Conservation (phyloP, 2,329 filamentous ascomycete species). For the Curvularia eragrostidis region DNA sequence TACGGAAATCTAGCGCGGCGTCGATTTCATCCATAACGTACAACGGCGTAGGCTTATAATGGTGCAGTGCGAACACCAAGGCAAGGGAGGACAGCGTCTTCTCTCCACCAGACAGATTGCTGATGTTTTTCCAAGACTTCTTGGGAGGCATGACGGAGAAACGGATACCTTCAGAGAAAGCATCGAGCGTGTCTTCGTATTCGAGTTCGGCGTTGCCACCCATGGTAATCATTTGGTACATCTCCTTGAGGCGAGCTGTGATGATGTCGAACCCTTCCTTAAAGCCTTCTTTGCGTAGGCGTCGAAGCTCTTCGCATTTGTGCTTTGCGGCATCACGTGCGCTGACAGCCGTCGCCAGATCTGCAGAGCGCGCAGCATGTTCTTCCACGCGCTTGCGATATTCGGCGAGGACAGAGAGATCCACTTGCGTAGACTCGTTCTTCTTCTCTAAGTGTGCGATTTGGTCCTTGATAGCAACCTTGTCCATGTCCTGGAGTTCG, state of each 20-base stretch:
- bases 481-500: constrained; percentile 68
- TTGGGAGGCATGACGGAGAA: constrained; percentile 99
- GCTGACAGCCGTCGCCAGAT: constrained; percentile 78
- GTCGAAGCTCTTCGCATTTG: constrained; percentile 88
- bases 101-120: constrained; percentile 92
- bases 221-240: constrained; percentile 99
- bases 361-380: constrained; percentile 79
- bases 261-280: constrained; percentile 98
- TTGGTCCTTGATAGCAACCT: constrained; percentile 66
- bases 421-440: constrained; percentile 84
- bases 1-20: constrained; percentile 95
- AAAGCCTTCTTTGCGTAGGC: constrained; percentile 90
- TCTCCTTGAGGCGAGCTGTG: constrained; percentile 93
- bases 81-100: constrained; percentile 95
- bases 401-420: constrained; percentile 84
- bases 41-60: constrained; percentile 95
- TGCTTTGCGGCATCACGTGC: constrained; percentile 88
- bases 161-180: constrained; percentile 94
- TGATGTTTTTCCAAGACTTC: constrained; percentile 99
- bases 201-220: constrained; percentile 97
- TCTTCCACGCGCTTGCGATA: constrained; percentile 88
- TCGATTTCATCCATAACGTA: constrained; percentile 99
- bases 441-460: constrained; percentile 74
- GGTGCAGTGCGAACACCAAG: constrained; percentile 95
- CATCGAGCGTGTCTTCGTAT: constrained; percentile 93